Conservation (phyloP, 169 alveolate genomes). For the Cyclospora cayetanensis region DNA sequence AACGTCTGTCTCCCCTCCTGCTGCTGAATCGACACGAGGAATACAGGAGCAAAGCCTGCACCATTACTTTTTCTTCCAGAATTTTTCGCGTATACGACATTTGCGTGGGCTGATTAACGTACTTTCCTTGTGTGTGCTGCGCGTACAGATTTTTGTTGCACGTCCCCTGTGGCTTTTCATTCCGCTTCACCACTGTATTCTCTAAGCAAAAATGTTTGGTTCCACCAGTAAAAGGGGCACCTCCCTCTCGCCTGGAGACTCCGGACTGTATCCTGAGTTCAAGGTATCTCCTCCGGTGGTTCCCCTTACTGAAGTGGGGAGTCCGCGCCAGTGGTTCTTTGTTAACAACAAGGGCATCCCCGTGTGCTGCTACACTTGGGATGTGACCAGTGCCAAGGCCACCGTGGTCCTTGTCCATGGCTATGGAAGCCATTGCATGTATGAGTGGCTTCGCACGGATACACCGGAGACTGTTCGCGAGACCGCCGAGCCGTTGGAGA, state of each 20-base stretch:
- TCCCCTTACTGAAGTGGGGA: neutral
- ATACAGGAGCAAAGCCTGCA: too few species aligned
- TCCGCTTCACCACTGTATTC: too few species aligned
- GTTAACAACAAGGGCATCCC: neutral
- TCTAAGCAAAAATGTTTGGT: neutral
- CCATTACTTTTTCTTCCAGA: too few species aligned
- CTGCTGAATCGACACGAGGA: too few species aligned
- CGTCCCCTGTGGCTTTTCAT: too few species aligned
- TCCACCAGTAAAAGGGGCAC: too few species aligned
- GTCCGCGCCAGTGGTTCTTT: conserved; percentile 4
- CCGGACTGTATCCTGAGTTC: neutral
- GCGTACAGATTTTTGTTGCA: too few species aligned
- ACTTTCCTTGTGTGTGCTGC: too few species aligned
- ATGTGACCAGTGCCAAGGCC: neutral
- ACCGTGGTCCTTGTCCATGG: neutral
- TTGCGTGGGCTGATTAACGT: too few species aligned
- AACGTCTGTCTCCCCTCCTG: too few species aligned
- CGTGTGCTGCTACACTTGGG: neutral
- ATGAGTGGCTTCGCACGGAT: neutral
- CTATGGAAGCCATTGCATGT: neutral
- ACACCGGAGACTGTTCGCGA: neutral
- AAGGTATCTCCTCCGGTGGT: neutral
- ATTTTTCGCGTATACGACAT: too few species aligned
- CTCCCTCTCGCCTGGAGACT: neutral
- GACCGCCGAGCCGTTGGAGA: too few species aligned